Evolutionary conservation across 75 land plant genomes (phyloP), one percentile per base, ranked within the genome.

Genomic region (Pseudotsuga menziesii): DNA sequence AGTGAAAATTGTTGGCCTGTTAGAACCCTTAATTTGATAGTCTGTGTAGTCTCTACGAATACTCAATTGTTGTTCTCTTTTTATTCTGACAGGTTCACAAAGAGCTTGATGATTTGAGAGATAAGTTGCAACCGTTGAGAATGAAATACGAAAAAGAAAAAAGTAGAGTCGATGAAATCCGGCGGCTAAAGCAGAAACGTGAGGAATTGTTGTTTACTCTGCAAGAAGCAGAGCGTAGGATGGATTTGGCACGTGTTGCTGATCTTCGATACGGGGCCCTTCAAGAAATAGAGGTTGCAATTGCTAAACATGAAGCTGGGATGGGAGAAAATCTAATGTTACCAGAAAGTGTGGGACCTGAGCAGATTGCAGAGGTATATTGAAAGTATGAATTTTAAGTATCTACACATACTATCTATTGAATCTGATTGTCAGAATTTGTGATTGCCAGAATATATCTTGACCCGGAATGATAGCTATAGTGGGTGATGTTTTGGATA

Each of bases 311-410:
- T 7, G 98, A 97, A 83, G 84, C 83, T 12, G 77, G 3, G 23
- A 26, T 54, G 20, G 88, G 79, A 52, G 94, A 91, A 78, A 89
- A 92, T 74, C 55, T 84, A 58, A 94, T 92, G 96, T 82, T 97
- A 32, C 89, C 99, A 2, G 99, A 97, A 64, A 86, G 92, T 56
- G 95, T 97, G 52, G 98, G 96, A 8, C 98, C 95, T 11, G 99
- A 97, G 2, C 99, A 97, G n/a, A 91, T 97, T 75, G 99, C 99
- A 27, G 98, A 97, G 87, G 97, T 90, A 79, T 36, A 2, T 27
- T 26, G 36, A 60, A 60, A 8, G 11, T 48, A 5, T 48, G 52
- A 48, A n/a, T 5, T 39, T 48, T 48, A n/a, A n/a, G n/a, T n/a
- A 8, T 61, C 25, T 61, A 61, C 13, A n/a, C 4, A 20, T 8